A percentile compares a stretch with the other conserved stretches of the same genome.
phyloP scores from a whole-genome alignment of 148 eudicot genomes.

The Heliamphora exappendiculata region DNA sequence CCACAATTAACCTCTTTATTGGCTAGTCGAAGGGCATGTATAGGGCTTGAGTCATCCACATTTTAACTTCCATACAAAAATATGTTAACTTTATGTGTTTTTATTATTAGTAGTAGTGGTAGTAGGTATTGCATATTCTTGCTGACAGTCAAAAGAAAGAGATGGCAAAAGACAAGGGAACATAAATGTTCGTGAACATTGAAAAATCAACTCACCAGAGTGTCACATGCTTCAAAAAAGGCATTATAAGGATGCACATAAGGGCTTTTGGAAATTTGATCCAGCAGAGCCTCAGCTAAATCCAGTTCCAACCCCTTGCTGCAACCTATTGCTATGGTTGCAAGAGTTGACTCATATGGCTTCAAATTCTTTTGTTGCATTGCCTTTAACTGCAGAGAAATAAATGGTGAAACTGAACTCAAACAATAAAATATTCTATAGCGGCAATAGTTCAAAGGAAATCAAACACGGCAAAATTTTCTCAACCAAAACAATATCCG shows the following conservation, averaged over 20 bases:
- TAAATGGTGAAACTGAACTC: slow-evolving; percentile 1
- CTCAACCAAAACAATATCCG: background rate
- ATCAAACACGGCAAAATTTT: slow-evolving; percentile 2
- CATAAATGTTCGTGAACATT: background rate
- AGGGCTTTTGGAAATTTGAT: slow-evolving; percentile 35
- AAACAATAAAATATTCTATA: background rate
- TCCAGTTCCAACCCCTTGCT: slow-evolving; percentile 57
- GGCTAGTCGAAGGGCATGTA: background rate
- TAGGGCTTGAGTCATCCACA: background rate
- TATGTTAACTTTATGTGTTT: too few species aligned
- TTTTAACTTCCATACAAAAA: background rate
- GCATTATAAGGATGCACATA: slow-evolving; percentile 47
- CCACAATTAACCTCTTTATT: background rate
- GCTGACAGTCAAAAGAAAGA: background rate
- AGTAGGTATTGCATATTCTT: background rate
- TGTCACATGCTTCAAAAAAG: slow-evolving; percentile 62
- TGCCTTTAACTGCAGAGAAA: slow-evolving; percentile 47
- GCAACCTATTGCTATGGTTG: slow-evolving; percentile 49
- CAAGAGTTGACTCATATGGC: slow-evolving; percentile 68
- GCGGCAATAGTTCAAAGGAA: slow-evolving; percentile 5
- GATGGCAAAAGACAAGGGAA: background rate
- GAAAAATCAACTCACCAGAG: slow-evolving; percentile 34
- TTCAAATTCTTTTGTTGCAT: slow-evolving; percentile 54
- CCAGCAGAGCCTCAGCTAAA: slow-evolving; percentile 61
- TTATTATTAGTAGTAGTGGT: too few species aligned